phyloP scores from a whole-genome alignment of 768 basidiomycete genomes.

The Floccularia luteovirens region DNA sequence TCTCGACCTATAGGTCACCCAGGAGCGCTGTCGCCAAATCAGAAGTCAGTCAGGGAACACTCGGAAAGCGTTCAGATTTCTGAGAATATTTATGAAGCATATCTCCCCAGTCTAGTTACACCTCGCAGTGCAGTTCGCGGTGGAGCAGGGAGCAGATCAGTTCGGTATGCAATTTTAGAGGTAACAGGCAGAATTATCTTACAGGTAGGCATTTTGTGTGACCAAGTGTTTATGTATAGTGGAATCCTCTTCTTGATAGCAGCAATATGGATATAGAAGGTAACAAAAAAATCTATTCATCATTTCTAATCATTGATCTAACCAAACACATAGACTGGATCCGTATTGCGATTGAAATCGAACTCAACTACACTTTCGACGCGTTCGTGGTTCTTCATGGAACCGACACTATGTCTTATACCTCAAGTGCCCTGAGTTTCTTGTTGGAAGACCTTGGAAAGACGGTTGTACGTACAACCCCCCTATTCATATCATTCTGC shows the following conservation, averaged over 20 bases:
- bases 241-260: slow-evolving; percentile 83
- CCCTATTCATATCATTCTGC: background rate
- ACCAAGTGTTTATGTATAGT: slow-evolving; percentile 54
- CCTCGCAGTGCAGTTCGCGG: slow-evolving; percentile 61
- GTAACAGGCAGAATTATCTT: too few species aligned
- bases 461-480: slow-evolving; percentile 53
- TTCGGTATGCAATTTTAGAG: slow-evolving; percentile 82
- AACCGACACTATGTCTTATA: slow-evolving; percentile 89
- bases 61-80: slow-evolving; percentile 42
- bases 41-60: slow-evolving; percentile 14
- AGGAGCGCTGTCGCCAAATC: slow-evolving; percentile 22
- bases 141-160: slow-evolving; percentile 56
- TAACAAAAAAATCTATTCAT: slow-evolving; percentile 15
- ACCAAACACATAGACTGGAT: slow-evolving; percentile 65
- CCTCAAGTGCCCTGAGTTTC: slow-evolving; percentile 84
- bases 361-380: slow-evolving; percentile 88
- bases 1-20: slow-evolving; percentile 55
- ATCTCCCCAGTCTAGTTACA: slow-evolving; percentile 71
- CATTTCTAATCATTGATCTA: background rate
- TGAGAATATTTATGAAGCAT: slow-evolving; percentile 63
- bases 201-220: too few species aligned
- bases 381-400: slow-evolving; percentile 90
- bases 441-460: slow-evolving; percentile 90
- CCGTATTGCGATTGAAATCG: slow-evolving; percentile 85
- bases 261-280: slow-evolving; percentile 84